Evolutionary conservation across 1,284 basidiomycete species (phyloP).

Genomic region (Boletus hoseneyae): DNA sequence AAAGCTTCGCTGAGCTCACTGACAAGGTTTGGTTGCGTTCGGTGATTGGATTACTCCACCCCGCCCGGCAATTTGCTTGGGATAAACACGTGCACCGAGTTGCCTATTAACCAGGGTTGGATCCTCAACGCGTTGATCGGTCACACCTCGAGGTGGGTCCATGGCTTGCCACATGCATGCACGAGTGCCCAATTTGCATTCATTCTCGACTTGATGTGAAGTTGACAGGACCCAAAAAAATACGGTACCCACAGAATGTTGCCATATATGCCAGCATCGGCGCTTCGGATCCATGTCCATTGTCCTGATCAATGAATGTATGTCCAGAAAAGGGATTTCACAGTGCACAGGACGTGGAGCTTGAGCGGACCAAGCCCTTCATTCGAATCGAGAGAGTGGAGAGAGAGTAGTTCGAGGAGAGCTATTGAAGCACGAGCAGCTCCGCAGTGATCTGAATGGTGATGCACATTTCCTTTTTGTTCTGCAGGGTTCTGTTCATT

Average conservation of each 20-base stretch:
- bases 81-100: slow-evolving; percentile 24
- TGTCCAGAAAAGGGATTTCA: slow-evolving; percentile 21
- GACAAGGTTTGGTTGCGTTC: slow-evolving; percentile 27
- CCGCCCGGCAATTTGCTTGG: slow-evolving; percentile 24
- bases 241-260: slow-evolving; percentile 25
- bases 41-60: slow-evolving; percentile 30
- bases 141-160: slow-evolving; percentile 37
- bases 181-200: slow-evolving; percentile 31
- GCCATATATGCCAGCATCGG: slow-evolving; percentile 24
- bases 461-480: slow-evolving; percentile 16
- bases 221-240: slow-evolving; percentile 19
- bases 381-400: slow-evolving; percentile 11
- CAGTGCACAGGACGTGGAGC: slow-evolving; percentile 31
- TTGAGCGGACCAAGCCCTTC: slow-evolving; percentile 28
- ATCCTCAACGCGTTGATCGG: slow-evolving; percentile 33
- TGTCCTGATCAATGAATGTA: slow-evolving; percentile 19
- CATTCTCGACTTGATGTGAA: slow-evolving; percentile 29
- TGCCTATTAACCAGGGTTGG: slow-evolving; percentile 23
- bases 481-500: slow-evolving; percentile 22
- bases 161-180: slow-evolving; percentile 34
- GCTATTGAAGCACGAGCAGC: slow-evolving; percentile 2
- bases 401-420: slow-evolving; percentile 13
- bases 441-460: slow-evolving; percentile 20
- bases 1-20: slow-evolving; percentile 31
- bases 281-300: slow-evolving; percentile 22